Conservation (phyloP, 2,329 filamentous ascomycete genomes). For the Apiospora aurea region DNA sequence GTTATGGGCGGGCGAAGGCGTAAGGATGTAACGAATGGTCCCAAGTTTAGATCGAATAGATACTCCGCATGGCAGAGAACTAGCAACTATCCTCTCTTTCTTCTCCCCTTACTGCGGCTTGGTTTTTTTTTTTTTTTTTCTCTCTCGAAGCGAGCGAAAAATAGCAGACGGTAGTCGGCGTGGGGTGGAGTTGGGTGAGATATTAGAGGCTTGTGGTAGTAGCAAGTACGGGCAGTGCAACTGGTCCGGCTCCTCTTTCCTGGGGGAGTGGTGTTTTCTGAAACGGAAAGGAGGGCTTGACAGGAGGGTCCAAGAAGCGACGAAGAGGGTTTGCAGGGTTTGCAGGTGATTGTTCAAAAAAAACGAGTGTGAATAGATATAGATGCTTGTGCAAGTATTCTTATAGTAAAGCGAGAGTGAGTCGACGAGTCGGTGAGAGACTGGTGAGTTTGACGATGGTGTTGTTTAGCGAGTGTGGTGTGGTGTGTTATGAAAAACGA, state of each 20-base stretch:
- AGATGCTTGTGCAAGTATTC: neutral
- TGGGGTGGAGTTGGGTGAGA: neutral
- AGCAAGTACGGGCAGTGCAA: conserved; percentile 15
- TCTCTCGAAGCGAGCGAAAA: neutral
- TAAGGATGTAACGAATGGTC: neutral
- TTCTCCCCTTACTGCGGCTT: neutral
- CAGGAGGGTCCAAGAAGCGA: conserved; percentile 3
- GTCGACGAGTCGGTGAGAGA: neutral
- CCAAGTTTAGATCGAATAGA: conserved; percentile 9
- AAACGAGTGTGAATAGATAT: neutral
- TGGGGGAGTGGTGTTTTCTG: conserved; percentile 1
- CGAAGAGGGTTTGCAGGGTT: neutral
- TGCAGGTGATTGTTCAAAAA: neutral
- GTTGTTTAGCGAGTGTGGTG: neutral
- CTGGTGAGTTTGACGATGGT: neutral
- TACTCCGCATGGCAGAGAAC: no score
- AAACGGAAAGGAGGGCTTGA: conserved; percentile 7
- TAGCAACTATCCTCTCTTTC: neutral
- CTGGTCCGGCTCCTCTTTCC: conserved; percentile 2
- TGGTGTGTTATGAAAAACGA: neutral
- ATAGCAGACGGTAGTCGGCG: neutral
- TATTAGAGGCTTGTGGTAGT: conserved; percentile 7
- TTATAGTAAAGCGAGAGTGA: neutral
- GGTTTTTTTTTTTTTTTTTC: neutral
- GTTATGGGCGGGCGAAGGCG: neutral